These are phyloP conservation scores for Beauveria australis DNA, from an alignment of 2,329 filamentous ascomycete genomes.

Conservation along the genomic window DNA sequence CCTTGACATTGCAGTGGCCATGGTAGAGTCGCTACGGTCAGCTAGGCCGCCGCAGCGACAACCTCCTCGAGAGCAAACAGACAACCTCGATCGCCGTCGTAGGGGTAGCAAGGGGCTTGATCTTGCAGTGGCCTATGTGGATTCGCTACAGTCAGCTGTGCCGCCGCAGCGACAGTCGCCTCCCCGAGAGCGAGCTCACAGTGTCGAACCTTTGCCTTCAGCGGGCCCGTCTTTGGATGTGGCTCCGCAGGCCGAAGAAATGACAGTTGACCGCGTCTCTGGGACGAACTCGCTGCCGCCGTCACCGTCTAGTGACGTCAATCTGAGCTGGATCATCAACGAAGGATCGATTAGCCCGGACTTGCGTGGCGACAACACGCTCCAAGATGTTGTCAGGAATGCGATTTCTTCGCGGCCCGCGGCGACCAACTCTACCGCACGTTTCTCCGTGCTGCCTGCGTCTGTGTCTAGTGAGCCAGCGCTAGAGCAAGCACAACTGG, in stretches of 20 bases:
- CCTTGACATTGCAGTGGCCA: background rate
- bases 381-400: constrained; percentile 20
- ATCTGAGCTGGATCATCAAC: constrained; percentile 34
- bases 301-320: constrained; percentile 26
- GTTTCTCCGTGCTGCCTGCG: background rate
- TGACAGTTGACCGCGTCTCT: constrained; percentile 17
- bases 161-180: background rate
- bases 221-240: background rate
- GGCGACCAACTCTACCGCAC: background rate
- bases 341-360: constrained; percentile 30
- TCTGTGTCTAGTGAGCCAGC: background rate
- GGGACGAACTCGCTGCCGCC: constrained; percentile 26
- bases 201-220: background rate
- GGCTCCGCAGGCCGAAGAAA: no score
- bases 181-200: background rate
- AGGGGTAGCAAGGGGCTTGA: background rate
- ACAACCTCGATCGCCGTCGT: background rate
- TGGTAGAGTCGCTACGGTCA: background rate
- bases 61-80: background rate
- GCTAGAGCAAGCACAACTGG: background rate
- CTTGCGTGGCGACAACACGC: constrained; percentile 26
- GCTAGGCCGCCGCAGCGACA: background rate
- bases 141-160: background rate
- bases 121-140: no score
- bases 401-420: constrained; percentile 8